Conservation (phyloP, 768 basidiomycete genomes). For the Inosperma sp. region DNA sequence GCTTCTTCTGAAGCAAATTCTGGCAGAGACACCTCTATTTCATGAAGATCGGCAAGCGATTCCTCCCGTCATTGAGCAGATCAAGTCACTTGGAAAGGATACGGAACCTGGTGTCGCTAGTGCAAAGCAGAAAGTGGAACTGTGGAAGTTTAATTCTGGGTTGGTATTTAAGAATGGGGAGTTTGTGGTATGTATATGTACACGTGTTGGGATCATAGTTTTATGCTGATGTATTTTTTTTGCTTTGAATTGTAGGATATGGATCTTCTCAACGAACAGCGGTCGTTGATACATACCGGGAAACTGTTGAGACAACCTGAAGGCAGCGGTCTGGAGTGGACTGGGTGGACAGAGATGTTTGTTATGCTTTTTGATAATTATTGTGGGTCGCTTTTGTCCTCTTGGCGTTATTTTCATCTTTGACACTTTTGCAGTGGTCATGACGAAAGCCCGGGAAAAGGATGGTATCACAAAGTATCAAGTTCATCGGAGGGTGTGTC, state of each 20-base stretch:
- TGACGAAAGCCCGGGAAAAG: constrained; percentile 75
- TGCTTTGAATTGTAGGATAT: constrained; percentile 53
- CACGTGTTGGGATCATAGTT: not conserved
- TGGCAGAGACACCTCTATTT: constrained; percentile 67
- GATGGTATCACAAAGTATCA: constrained; percentile 72
- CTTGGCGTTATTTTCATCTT: constrained; percentile 11
- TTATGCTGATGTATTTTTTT: not conserved
- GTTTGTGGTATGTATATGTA: constrained; percentile 42
- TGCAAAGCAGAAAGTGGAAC: constrained; percentile 82
- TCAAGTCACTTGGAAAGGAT: constrained; percentile 80
- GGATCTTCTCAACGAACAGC: constrained; percentile 80
- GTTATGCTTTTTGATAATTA: constrained; percentile 95
- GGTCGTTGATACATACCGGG: constrained; percentile 79
- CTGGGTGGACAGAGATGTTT: constrained; percentile 79
- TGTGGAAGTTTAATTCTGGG: constrained; percentile 80
- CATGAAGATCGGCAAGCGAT: constrained; percentile 81
- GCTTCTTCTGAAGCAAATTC: constrained; percentile 71
- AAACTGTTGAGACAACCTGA: constrained; percentile 82
- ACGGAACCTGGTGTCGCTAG: constrained; percentile 82
- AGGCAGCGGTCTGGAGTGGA: constrained; percentile 64
- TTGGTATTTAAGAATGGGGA: constrained; percentile 77
- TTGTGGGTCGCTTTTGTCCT: constrained; percentile 42
- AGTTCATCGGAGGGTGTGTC: constrained; percentile 67
- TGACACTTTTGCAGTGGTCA: constrained; percentile 54
- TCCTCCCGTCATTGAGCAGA: constrained; percentile 83